phyloP scores from a whole-genome alignment of 2,329 filamentous ascomycete genomes.

The Diaporthe sp. region DNA sequence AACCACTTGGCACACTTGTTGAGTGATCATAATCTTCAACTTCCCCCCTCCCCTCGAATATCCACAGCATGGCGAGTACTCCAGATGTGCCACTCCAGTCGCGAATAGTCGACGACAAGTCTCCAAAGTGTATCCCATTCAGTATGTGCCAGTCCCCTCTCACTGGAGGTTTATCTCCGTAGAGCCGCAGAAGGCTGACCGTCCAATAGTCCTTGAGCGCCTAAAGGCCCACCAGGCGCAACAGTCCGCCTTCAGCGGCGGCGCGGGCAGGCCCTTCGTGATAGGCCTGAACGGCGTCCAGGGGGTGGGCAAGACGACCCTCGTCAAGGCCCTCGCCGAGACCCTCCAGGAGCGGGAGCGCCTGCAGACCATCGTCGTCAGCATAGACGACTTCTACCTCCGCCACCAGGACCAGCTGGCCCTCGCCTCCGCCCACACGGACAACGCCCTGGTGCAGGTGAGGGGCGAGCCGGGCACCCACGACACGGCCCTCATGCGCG shows the following conservation, averaged over 20 bases:
- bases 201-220: constrained; percentile 63
- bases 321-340: constrained; percentile 77
- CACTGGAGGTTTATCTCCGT: too few relatives aligned
- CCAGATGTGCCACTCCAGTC: constrained; percentile 49
- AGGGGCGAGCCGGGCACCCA: constrained; percentile 89
- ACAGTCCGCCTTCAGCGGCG: constrained; percentile 21
- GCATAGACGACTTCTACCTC: constrained; percentile 92
- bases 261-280: constrained; percentile 74
- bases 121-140: constrained; percentile 82
- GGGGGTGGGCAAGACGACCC: constrained; percentile 91
- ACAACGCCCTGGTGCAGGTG: constrained; percentile 83
- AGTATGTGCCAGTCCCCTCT: constrained; percentile 47
- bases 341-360: constrained; percentile 70
- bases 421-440: constrained; percentile 74
- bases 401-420: constrained; percentile 76
- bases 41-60: background rate
- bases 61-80: constrained; percentile 46
- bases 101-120: constrained; percentile 81
- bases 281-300: constrained; percentile 93
- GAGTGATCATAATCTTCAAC: background rate
- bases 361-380: constrained; percentile 78
- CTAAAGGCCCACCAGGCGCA: constrained; percentile 55
- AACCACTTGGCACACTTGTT: background rate
- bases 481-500: constrained; percentile 75
- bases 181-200: background rate